Base-by-base conservation (phyloP, 371 early-diverging fungal genomes). In the Cokeromyces recurvatus region DNA sequence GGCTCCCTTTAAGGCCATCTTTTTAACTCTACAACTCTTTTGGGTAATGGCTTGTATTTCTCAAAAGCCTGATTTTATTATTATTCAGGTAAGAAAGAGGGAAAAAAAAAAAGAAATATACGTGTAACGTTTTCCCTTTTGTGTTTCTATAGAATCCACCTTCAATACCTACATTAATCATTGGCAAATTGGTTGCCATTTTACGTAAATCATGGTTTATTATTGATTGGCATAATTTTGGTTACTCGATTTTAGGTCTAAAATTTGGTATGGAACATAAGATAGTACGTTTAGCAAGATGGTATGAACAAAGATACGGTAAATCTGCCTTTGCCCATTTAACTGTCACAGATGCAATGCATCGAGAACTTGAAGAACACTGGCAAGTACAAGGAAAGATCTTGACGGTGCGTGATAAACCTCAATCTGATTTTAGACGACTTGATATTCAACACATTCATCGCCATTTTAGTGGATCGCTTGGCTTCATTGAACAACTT, bases 211-310 rank as follows among this genome's bases (percentile, higher is more conserved):
- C 84, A 4, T 68, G 75, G 44, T 62, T 97, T 6, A 70, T 96
- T 43, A 91, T 96, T 46, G 98, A 97, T 64, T 97, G 97, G 98
- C 98, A 97, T 65, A 97, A 97, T 64, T 91, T 93, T 66, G 98
- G 96, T 6, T 87, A 85, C 57, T 82, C 94, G 1, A 81, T 97
- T 34, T 81, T 97, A 38, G 85, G 77, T 4, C 62, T 92, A 40
- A 84, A 76, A 24, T 57, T 95, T 19, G 89, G 90, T 4, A 31
- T 62, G 16, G 31, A 48, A 2, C 82, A 79, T 43, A 60, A 55
- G 15, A 71, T 92, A 16, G 84, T 87, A 15, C 58, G 53, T 49
- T 32, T 82, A 23, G 84, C 81, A 1, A 66, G 74, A 67, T 70
- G 80, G 76, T 88, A 91, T 58, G 97, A 97, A 63, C 57, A 69